These are phyloP conservation scores for Plasmodium adleri DNA, from an alignment of 169 alveolate genomes.

Conservation along the genomic window DNA sequence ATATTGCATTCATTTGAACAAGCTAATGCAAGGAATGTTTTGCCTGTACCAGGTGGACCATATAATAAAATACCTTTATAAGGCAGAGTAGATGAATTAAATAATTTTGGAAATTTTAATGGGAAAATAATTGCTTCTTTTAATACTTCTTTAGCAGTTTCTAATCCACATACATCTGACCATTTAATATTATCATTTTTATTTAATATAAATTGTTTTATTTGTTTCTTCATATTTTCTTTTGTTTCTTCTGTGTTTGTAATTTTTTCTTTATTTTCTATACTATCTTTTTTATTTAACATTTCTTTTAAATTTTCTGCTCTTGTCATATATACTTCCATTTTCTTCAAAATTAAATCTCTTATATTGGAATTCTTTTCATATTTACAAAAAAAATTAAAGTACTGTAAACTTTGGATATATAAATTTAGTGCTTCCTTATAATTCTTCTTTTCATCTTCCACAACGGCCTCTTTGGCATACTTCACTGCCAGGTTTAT, in stretches of 20 bases:
- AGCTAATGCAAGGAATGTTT: conserved; percentile 99
- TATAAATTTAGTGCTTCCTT: conserved; percentile 75
- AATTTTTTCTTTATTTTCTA: conserved; percentile 57
- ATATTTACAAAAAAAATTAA: conserved; percentile 74
- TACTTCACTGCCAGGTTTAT: conserved; percentile 70
- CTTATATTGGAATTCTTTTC: conserved; percentile 81
- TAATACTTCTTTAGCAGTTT: conserved; percentile 93
- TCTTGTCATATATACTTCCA: conserved; percentile 83
- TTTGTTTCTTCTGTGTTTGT: conserved; percentile 57
- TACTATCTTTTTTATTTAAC: conserved; percentile 63
- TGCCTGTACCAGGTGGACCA: conserved; percentile 99
- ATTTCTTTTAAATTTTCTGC: conserved; percentile 82
- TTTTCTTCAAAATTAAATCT: conserved; percentile 80
- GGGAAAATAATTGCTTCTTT: conserved; percentile 97
- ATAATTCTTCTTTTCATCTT: conserved; percentile 76
- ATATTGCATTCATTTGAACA: conserved; percentile 98
- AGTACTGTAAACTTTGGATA: conserved; percentile 75
- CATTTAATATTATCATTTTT: conserved; percentile 92
- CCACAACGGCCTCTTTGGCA: conserved; percentile 76
- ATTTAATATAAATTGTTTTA: conserved; percentile 62
- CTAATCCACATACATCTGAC: conserved; percentile 97
- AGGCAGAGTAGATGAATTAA: conserved; percentile 86
- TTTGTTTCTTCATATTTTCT: conserved; percentile 74
- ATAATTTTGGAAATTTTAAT: conserved; percentile 95
- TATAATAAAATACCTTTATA: conserved; percentile 75